These are phyloP conservation scores for Serendipita sp. DNA, from an alignment of 768 basidiomycete genomes.

Conservation along the genomic window DNA sequence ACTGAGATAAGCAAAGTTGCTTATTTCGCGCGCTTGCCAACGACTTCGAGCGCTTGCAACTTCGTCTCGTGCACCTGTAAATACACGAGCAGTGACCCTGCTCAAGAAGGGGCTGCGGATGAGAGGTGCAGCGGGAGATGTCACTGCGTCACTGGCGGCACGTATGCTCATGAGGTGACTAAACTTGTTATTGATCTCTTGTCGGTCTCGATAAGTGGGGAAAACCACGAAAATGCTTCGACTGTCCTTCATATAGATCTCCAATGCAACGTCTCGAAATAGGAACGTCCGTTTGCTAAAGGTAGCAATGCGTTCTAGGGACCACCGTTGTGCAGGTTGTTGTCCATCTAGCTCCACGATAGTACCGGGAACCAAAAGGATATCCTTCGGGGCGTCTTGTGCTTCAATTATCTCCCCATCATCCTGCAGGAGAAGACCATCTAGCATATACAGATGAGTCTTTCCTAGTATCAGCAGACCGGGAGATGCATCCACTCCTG, in stretches of 20 bases:
- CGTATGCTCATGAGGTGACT: constrained; percentile 29
- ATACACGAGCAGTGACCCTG: constrained; percentile 33
- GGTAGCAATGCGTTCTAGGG: constrained; percentile 59
- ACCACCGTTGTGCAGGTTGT: constrained; percentile 71
- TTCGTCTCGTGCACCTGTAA: constrained; percentile 44
- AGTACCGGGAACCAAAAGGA: constrained; percentile 76
- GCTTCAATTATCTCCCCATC: constrained; percentile 81
- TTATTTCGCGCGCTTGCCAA: constrained; percentile 85
- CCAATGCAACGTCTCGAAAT: constrained; percentile 86
- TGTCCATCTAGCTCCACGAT: constrained; percentile 64
- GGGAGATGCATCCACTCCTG: constrained; percentile 83
- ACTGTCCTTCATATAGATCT: constrained; percentile 87
- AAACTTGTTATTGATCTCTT: constrained; percentile 40
- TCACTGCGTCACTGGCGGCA: constrained; percentile 21
- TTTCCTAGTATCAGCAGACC: constrained; percentile 78
- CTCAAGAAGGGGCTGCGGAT: constrained; percentile 42
- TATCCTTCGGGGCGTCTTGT: constrained; percentile 60
- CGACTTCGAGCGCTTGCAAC: constrained; percentile 54
- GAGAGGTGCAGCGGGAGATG: constrained; percentile 31
- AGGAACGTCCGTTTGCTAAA: constrained; percentile 73
- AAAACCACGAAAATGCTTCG: constrained; percentile 77
- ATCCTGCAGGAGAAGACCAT: constrained; percentile 76
- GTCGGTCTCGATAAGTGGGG: constrained; percentile 46
- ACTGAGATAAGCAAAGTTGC: constrained; percentile 82
- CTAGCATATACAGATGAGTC: constrained; percentile 76